phyloP scores from a whole-genome alignment of 2,329 filamentous ascomycete genomes.

The Corynespora cassiicola region DNA sequence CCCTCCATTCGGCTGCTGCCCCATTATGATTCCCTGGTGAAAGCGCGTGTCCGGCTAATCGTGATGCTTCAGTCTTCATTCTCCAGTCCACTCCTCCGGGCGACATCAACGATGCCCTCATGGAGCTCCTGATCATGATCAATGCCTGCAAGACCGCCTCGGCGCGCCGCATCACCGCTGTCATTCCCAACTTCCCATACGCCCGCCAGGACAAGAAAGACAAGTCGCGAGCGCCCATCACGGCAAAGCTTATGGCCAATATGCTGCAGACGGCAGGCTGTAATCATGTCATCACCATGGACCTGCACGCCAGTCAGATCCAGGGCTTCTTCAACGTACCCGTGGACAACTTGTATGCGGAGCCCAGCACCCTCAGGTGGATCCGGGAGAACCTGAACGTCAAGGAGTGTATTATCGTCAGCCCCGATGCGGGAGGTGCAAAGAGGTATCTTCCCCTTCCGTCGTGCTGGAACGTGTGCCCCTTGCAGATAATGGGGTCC shows the following conservation, averaged over 20 bases:
- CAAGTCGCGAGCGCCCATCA: conserved; percentile 93
- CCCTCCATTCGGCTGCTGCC: conserved; percentile 1
- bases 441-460: conserved; percentile 82
- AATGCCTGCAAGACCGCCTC: conserved; percentile 88
- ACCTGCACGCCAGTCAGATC: conserved; percentile 91
- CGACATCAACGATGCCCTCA: conserved; percentile 96
- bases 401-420: conserved; percentile 89
- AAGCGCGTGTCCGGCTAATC: conserved; percentile 25
- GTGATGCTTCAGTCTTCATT: conserved; percentile 76
- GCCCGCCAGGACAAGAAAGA: conserved; percentile 98
- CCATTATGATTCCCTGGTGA: neutral
- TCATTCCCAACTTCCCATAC: conserved; percentile 96
- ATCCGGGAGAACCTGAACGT: conserved; percentile 85
- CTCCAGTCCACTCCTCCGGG: conserved; percentile 93
- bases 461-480: neutral
- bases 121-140: conserved; percentile 98
- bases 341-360: conserved; percentile 85
- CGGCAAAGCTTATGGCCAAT: conserved; percentile 93
- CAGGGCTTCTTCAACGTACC: conserved; percentile 93
- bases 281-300: conserved; percentile 95
- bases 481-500: too few relatives aligned
- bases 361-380: conserved; percentile 90
- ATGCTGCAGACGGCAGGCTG: conserved; percentile 96
- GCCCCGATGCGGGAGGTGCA: conserved; percentile 91
- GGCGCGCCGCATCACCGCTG: conserved; percentile 90